phyloP scores from a whole-genome alignment of 805 yeast genomes.

The Teunomyces cretensis region DNA sequence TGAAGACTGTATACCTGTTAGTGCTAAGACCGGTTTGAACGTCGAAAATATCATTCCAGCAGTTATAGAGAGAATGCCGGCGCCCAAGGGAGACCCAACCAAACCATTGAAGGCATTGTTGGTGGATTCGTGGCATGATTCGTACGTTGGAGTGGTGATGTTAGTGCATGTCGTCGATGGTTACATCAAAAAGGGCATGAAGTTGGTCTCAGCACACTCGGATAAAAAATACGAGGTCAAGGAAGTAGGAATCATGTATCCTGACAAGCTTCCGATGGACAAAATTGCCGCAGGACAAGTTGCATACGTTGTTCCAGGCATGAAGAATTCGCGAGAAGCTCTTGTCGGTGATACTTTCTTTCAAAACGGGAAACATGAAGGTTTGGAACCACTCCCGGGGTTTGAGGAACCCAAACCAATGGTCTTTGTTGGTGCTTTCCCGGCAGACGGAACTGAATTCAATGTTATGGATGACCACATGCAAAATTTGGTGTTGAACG shows the following conservation, averaged over 20 bases:
- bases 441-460: constrained; percentile 92
- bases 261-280: constrained; percentile 71
- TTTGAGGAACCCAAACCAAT: constrained; percentile 96
- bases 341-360: constrained; percentile 88
- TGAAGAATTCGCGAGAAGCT: constrained; percentile 85
- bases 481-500: constrained; percentile 84
- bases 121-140: constrained; percentile 98
- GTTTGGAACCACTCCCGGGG: constrained; percentile 81
- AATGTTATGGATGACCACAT: constrained; percentile 86
- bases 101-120: constrained; percentile 69
- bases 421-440: constrained; percentile 98
- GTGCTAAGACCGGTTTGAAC: constrained; percentile 88
- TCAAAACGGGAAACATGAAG: constrained; percentile 52
- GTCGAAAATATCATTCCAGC: constrained; percentile 79
- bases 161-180: constrained; percentile 88
- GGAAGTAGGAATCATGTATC: constrained; percentile 95
- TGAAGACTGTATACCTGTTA: constrained; percentile 75
- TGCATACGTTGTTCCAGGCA: constrained; percentile 92
- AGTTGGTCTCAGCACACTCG: constrained; percentile 75
- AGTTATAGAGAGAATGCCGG: constrained; percentile 76
- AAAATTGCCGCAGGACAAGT: constrained; percentile 84
- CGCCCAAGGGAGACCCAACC: constrained; percentile 59
- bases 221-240: constrained; percentile 77
- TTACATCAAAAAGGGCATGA: constrained; percentile 66
- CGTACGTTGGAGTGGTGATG: constrained; percentile 87